phyloP scores from a whole-genome alignment of 1,284 basidiomycete genomes.

The Rhodotorula sp. region DNA sequence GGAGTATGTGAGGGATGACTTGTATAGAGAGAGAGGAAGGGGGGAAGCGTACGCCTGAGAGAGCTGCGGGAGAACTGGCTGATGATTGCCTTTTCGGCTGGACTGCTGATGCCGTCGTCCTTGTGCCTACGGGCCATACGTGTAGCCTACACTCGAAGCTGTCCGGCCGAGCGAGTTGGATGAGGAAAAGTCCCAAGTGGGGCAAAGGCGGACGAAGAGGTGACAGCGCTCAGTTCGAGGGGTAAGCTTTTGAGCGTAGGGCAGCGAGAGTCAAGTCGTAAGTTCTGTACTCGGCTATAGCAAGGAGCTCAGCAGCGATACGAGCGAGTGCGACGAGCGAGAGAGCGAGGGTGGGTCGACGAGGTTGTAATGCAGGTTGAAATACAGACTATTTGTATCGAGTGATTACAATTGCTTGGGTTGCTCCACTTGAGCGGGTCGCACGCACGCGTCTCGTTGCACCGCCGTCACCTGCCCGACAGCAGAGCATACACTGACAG shows the following conservation, averaged over 20 bases:
- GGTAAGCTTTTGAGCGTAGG: neutral
- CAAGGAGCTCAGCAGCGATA: neutral
- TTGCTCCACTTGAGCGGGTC: neutral
- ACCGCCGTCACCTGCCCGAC: neutral
- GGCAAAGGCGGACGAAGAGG: too few relatives aligned
- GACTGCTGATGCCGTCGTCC: too few relatives aligned
- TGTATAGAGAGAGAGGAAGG: neutral
- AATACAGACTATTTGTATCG: neutral
- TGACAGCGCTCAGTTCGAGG: too few relatives aligned
- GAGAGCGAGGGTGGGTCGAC: neutral
- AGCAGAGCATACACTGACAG: neutral
- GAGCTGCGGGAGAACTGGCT: neutral
- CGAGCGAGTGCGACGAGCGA: neutral
- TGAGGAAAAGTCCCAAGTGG: too few relatives aligned
- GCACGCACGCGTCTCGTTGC: neutral
- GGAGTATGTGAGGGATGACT: neutral
- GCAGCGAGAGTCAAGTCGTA: neutral
- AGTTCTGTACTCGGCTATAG: neutral
- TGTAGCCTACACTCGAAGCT: too few relatives aligned
- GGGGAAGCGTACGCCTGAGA: neutral
- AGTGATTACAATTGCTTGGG: too few relatives aligned
- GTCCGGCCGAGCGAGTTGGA: too few relatives aligned
- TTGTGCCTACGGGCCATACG: too few relatives aligned
- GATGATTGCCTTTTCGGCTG: too few relatives aligned
- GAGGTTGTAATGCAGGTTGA: neutral